Evolutionary conservation across 192 early-diverging fungal species (phyloP).

Genomic region (Blastocladiella britannica): DNA sequence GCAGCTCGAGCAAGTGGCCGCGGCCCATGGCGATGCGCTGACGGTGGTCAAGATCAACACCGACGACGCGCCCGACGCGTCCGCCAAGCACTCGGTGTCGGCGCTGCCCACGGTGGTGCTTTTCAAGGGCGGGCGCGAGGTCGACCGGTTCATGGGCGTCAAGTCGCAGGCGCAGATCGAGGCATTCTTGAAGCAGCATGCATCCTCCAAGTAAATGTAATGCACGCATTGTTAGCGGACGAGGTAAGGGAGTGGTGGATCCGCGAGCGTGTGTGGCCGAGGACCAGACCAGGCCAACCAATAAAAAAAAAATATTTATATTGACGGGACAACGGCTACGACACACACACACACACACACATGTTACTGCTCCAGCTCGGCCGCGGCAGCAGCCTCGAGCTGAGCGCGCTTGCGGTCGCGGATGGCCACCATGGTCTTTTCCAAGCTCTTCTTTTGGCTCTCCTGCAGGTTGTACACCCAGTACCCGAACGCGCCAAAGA

Average conservation of each 20-base stretch:
- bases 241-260: too few relatives aligned
- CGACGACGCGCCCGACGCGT: conserved; percentile 12
- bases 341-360: not conserved
- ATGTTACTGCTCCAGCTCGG: too few relatives aligned
- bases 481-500: not conserved
- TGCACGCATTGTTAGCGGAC: too few relatives aligned
- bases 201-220: too few relatives aligned
- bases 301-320: not conserved
- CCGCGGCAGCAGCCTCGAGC: not conserved
- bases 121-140: conserved; percentile 9
- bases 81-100: conserved; percentile 12
- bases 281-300: too few relatives aligned
- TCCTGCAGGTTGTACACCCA: not conserved
- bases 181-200: too few relatives aligned
- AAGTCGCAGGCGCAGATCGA: conserved; percentile 6
- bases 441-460: not conserved
- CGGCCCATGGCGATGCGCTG: conserved; percentile 10
- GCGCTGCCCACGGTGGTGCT: conserved; percentile 14
- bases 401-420: not conserved
- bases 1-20: conserved; percentile 9
- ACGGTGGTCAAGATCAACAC: conserved; percentile 19
- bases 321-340: not conserved
- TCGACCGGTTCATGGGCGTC: conserved; percentile 13
- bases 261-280: too few relatives aligned
- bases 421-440: not conserved